Base-by-base conservation (phyloP, 345 rosid species). In the Aquilaria yunnanensis region DNA sequence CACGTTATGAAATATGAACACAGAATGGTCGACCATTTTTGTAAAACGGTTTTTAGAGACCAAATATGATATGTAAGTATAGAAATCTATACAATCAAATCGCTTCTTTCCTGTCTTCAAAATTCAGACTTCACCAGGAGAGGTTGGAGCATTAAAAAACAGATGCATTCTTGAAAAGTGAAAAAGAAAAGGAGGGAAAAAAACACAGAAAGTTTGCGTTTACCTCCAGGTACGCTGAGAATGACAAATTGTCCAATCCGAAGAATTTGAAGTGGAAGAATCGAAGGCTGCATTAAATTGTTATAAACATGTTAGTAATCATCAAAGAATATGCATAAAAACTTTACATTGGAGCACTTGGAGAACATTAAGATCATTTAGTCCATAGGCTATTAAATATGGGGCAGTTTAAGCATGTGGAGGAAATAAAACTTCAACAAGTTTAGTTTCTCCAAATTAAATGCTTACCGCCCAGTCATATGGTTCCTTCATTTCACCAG, bases 381-480 rank as follows among this genome's bases (percentile, higher is more conserved):
- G 59, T 12, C 30, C 10, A 32, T 4, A 30, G 34, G n/a, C 12
- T 41, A 67, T 14, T 3, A 33, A 46, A 32, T 9, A 45, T 51
- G 47, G 47, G 7, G 57, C 8, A 9, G 43, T 37, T 0, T 3
- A 37, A 37, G 43, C 43, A 37, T 2, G 43, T 9, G 8, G 8
- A 37, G 8, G 2, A 5, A 37, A 37, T 1, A 37, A 0, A 37
- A 37, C 43, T 37, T 37, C 43, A 37, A 2, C 5, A 37, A 37
- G 43, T 1, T 37, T 37, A 3, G 43, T 37, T 37, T 37, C 43
- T 37, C 16, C 34, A 31, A 56, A 72, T 14, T 46, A 50, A 55
- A 43, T 51, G 78, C 89, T 80, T 60, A 87, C 91, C 51, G 87
- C 89, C 95, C 95, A 87, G 62, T 79, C 91, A 78, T 87, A 85